Conservation (phyloP, 192 early-diverging fungal species). For the Jimgerdemannia flammicorona region DNA sequence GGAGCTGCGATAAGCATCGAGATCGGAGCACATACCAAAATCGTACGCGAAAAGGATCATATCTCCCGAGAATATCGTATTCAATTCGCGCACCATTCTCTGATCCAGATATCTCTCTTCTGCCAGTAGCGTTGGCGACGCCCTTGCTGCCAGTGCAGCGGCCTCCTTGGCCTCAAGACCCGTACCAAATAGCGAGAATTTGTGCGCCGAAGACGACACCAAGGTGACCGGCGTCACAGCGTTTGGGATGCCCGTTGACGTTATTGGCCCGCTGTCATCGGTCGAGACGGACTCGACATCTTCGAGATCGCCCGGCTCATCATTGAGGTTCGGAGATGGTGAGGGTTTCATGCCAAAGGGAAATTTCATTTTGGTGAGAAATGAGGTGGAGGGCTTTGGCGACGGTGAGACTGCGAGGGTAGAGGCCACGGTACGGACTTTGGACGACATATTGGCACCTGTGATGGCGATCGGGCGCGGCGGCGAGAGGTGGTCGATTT, state of each 20-base stretch:
- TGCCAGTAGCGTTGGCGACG: constrained; percentile 13
- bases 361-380: constrained; percentile 13
- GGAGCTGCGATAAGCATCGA: too few species aligned
- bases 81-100: constrained; percentile 43
- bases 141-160: background rate
- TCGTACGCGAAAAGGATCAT: constrained; percentile 48
- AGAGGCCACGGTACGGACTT: background rate
- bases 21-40: constrained; percentile 24
- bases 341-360: constrained; percentile 5
- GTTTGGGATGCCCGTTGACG: background rate
- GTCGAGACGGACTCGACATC: constrained; percentile 17
- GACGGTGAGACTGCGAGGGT: background rate
- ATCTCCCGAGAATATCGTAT: constrained; percentile 34
- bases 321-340: constrained; percentile 16
- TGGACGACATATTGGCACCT: background rate
- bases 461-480: background rate
- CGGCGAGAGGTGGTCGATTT: background rate
- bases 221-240: background rate
- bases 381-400: background rate
- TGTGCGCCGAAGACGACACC: background rate
- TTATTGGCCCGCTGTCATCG: constrained; percentile 18
- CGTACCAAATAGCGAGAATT: background rate
- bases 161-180: background rate
- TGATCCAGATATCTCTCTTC: constrained; percentile 37
- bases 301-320: constrained; percentile 16